A percentile compares a stretch with the other conserved stretches of the same genome.
These are phyloP conservation scores for Dothiorella sarmentorum DNA, from an alignment of 2,329 filamentous ascomycete genomes.

Conservation along the genomic window DNA sequence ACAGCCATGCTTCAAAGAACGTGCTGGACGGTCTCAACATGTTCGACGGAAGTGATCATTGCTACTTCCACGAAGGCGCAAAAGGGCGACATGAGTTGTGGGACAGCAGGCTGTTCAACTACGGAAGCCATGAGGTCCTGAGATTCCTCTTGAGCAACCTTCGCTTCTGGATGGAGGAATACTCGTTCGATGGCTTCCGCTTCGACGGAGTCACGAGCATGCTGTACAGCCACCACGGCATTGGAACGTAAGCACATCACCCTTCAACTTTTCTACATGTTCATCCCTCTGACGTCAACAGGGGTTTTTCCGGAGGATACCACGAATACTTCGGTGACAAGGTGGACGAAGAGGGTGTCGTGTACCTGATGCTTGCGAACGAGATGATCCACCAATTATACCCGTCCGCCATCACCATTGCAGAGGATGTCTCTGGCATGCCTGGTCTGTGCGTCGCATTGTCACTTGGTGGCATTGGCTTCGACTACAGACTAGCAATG, in stretches of 20 bases:
- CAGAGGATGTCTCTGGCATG: constrained; percentile 98
- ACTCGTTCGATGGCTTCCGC: constrained; percentile 91
- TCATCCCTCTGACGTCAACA: constrained; percentile 42
- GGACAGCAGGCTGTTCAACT: constrained; percentile 98
- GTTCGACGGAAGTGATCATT: constrained; percentile 91
- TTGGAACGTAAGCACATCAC: constrained; percentile 72
- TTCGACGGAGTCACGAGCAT: constrained; percentile 99
- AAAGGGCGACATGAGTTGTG: constrained; percentile 89
- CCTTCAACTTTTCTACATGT: not conserved
- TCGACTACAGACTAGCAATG: constrained; percentile 97
- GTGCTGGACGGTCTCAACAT: constrained; percentile 91
- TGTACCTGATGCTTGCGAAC: constrained; percentile 94
- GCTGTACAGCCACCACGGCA: constrained; percentile 93
- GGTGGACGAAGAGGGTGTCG: constrained; percentile 90
- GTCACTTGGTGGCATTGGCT: constrained; percentile 84
- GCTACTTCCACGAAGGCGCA: constrained; percentile 87
- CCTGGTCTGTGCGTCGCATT: constrained; percentile 88
- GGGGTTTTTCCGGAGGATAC: constrained; percentile 94
- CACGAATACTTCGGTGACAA: constrained; percentile 92
- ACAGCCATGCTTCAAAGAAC: constrained; percentile 98
- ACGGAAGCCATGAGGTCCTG: constrained; percentile 88
- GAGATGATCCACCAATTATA: constrained; percentile 92
- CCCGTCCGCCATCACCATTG: constrained; percentile 83
- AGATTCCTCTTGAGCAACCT: constrained; percentile 95
- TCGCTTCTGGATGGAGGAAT: constrained; percentile 99